Conservation (phyloP, 108 stramenopile species). For the Cyclotella sp. region DNA sequence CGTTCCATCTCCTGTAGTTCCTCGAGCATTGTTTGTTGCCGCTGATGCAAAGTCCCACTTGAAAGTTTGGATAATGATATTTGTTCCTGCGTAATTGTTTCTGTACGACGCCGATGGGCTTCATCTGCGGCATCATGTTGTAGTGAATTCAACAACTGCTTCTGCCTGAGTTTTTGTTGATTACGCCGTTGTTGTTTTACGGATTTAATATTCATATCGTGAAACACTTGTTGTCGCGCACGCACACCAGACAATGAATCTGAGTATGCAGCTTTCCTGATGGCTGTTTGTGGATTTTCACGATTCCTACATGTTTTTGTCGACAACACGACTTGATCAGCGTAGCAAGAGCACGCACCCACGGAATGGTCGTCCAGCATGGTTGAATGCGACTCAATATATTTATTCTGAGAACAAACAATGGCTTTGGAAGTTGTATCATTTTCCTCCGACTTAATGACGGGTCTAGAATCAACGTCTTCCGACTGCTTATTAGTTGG, state of each 20-base stretch:
- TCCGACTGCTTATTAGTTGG: too few species aligned
- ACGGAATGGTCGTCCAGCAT: too few species aligned
- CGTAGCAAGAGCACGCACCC: too few species aligned
- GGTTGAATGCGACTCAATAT: too few species aligned
- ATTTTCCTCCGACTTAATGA: too few species aligned
- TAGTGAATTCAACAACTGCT: constrained; percentile 1
- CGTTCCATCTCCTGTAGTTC: constrained; percentile 42
- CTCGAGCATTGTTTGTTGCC: constrained; percentile 13
- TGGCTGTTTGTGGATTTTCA: background rate
- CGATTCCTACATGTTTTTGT: background rate
- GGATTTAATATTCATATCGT: constrained; percentile 7
- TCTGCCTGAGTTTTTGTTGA: constrained; percentile 21
- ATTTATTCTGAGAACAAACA: too few species aligned
- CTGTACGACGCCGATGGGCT: constrained; percentile 25
- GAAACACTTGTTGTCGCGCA: constrained; percentile 27
- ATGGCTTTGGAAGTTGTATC: too few species aligned
- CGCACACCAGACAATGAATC: constrained; percentile 13
- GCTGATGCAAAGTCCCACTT: background rate
- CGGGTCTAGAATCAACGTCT: too few species aligned
- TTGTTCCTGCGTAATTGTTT: constrained; percentile 18
- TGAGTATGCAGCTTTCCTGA: background rate
- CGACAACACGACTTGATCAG: background rate
- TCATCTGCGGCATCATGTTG: constrained; percentile 33
- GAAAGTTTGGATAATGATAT: constrained; percentile 2
- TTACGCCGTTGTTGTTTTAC: constrained; percentile 12